Conservation (phyloP, 2,329 filamentous ascomycete genomes). For the Hysterium pulicare region DNA sequence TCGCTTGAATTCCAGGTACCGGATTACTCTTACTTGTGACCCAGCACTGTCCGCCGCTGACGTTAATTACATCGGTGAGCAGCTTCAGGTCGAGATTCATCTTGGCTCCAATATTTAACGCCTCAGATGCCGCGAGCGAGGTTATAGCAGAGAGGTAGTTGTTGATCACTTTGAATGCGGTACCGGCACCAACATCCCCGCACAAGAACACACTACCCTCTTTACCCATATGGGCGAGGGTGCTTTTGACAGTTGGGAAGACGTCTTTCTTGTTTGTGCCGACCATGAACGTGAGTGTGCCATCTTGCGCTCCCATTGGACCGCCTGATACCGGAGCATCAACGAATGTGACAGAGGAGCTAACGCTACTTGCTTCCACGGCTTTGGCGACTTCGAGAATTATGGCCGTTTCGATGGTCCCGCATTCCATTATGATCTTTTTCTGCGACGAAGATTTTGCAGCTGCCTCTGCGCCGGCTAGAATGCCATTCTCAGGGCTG, state of each 20-base stretch:
- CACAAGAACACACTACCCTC: constrained; percentile 51
- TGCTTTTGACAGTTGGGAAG: constrained; percentile 38
- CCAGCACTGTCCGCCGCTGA: constrained; percentile 51
- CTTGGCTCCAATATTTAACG: constrained; percentile 59
- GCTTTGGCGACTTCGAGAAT: constrained; percentile 46
- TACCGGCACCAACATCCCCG: constrained; percentile 53
- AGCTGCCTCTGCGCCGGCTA: constrained; percentile 38
- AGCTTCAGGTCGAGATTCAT: constrained; percentile 53
- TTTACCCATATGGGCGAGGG: constrained; percentile 51
- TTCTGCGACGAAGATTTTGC: not conserved
- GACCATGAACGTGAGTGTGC: constrained; percentile 55
- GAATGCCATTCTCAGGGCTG: constrained; percentile 42
- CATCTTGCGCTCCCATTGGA: constrained; percentile 49
- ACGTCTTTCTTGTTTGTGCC: constrained; percentile 47
- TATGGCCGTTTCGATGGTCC: constrained; percentile 54
- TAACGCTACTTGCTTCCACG: constrained; percentile 30
- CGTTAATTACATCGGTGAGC: constrained; percentile 50
- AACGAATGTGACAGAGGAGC: constrained; percentile 46
- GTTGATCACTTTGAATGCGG: constrained; percentile 59
- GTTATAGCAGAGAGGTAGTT: constrained; percentile 60
- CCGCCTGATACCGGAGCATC: constrained; percentile 55
- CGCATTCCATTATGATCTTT: constrained; percentile 54
- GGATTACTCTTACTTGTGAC: constrained; percentile 53
- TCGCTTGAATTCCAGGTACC: constrained; percentile 48
- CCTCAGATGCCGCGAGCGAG: constrained; percentile 56